These are phyloP conservation scores for Coelomomyces lativittatus DNA, from an alignment of 371 early-diverging fungal species.

Conservation along the genomic window DNA sequence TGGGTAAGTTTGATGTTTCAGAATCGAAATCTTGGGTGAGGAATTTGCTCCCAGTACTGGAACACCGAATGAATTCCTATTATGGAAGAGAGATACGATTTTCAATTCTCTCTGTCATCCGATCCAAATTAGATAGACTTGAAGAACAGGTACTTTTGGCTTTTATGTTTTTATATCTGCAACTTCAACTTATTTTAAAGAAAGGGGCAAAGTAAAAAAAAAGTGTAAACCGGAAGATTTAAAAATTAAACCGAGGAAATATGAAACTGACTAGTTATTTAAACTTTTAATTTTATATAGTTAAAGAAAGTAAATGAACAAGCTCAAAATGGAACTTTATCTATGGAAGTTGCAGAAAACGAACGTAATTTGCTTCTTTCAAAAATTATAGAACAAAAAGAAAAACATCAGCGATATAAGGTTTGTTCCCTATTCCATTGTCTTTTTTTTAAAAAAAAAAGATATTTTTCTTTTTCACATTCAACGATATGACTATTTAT, in stretches of 20 bases:
- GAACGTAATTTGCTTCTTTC: too few species aligned
- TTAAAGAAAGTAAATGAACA: conserved; percentile 5
- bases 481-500: too few species aligned
- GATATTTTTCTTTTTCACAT: too few species aligned
- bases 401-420: conserved; percentile 10
- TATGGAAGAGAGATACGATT: conserved; percentile 55
- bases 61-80: conserved; percentile 47
- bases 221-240: conserved; percentile 6
- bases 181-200: too few species aligned
- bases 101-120: conserved; percentile 64
- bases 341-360: too few species aligned
- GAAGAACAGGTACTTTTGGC: background rate
- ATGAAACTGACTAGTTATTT: background rate
- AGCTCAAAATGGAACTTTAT: too few species aligned
- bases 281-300: background rate
- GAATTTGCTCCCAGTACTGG: conserved; percentile 50
- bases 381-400: conserved; percentile 2
- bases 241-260: conserved; percentile 8
- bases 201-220: too few species aligned
- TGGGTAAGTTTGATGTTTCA: conserved; percentile 11
- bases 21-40: conserved; percentile 29
- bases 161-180: too few species aligned
- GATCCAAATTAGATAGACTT: background rate
- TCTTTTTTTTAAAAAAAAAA: too few species aligned
- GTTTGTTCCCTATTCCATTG: background rate